These are phyloP conservation scores for Lachnellula hyalina DNA, from an alignment of 2,329 filamentous ascomycete genomes.

Conservation along the genomic window DNA sequence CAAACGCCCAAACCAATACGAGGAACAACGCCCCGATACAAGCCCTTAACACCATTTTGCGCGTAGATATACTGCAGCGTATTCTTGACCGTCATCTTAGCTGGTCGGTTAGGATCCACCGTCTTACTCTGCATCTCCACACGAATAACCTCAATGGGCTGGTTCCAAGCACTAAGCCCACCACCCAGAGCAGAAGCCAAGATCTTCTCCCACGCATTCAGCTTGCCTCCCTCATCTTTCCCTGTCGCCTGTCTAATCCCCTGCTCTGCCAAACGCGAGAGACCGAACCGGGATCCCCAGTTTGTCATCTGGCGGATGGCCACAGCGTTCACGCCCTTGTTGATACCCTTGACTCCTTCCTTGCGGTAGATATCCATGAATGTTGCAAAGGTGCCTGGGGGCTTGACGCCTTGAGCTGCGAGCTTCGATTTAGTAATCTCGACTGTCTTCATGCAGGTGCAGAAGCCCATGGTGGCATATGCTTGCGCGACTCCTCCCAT, in stretches of 20 bases:
- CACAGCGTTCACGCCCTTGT: constrained; percentile 97
- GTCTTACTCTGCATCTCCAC: constrained; percentile 99
- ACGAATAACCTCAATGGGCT: constrained; percentile 98
- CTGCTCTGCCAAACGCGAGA: constrained; percentile 85
- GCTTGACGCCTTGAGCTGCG: constrained; percentile 74
- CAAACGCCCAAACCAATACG: constrained; percentile 93
- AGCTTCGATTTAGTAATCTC: constrained; percentile 99
- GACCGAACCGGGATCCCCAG: constrained; percentile 95
- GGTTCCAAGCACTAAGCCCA: constrained; percentile 96
- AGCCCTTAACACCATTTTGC: constrained; percentile 80
- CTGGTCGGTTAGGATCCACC: constrained; percentile 92
- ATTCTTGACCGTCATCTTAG: constrained; percentile 97
- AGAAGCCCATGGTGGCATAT: constrained; percentile 99
- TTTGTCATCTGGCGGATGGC: constrained; percentile 99
- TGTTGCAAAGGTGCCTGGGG: constrained; percentile 85
- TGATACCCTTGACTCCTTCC: constrained; percentile 93
- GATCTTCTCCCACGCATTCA: constrained; percentile 81
- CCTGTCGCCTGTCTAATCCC: constrained; percentile 73
- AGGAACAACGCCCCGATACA: constrained; percentile 93
- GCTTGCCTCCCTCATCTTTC: constrained; percentile 76
- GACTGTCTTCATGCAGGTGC: constrained; percentile 99
- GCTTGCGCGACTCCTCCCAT: constrained; percentile 93
- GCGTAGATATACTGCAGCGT: constrained; percentile 82
- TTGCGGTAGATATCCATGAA: constrained; percentile 96
- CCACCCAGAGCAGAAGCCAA: constrained; percentile 80